Conservation (phyloP, 2,329 filamentous ascomycete species). For the Aspergillus neotritici region DNA sequence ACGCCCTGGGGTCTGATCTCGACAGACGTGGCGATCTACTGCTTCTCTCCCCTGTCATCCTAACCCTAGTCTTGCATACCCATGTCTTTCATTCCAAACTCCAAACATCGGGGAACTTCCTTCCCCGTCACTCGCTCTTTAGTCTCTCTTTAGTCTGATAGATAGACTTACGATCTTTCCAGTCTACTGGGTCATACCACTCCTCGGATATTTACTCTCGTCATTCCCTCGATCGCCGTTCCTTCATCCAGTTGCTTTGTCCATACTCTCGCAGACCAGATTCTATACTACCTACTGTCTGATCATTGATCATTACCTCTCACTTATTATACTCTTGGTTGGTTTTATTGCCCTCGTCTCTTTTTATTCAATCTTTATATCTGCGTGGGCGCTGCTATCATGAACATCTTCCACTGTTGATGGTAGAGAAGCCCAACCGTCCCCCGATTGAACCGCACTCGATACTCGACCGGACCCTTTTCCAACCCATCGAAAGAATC, state of each 20-base stretch:
- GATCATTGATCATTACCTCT: not conserved
- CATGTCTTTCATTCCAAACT: constrained; percentile 14
- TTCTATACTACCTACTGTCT: not conserved
- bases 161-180: constrained; percentile 12
- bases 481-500: no score
- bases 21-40: no score
- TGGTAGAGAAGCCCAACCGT: no score
- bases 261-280: constrained; percentile 2
- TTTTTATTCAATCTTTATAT: no score
- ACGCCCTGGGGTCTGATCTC: not conserved
- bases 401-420: no score
- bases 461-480: no score
- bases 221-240: constrained; percentile 2
- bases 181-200: not conserved
- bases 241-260: constrained; percentile 4
- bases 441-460: no score
- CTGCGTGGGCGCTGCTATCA: no score
- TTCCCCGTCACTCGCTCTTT: constrained; percentile 7
- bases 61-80: constrained; percentile 11
- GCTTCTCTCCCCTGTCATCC: constrained; percentile 6
- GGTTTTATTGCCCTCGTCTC: no score
- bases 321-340: not conserved
- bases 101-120: constrained; percentile 5
- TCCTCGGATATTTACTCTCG: constrained; percentile 9
- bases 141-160: constrained; percentile 8